Base-by-base conservation (phyloP, 441 rosid species). In the Bruguiera hainesii region DNA sequence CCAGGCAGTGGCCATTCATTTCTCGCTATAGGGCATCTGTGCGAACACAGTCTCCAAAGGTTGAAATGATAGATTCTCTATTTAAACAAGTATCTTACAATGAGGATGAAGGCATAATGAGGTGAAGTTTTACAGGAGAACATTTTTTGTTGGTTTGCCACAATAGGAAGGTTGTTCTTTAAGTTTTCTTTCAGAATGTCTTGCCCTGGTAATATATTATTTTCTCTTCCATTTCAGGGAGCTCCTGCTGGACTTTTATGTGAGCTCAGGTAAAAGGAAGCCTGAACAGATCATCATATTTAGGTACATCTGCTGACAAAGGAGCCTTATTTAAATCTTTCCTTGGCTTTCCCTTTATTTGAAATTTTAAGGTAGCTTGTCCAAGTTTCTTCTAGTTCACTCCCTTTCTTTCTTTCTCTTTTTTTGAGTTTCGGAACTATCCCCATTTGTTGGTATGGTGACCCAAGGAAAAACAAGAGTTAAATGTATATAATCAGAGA, bases 1-100 rank as follows among this genome's bases (percentile, higher is more conserved):
- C 96, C 1, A 83, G 96, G 71, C 80, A 85, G 42, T 91, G 97
- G 97, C 96, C 97, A 8, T 67, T 86, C 63, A 81, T 91, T 64
- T 91, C 96, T 55, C 83, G 87, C 6, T 91, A 91, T 42, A 79
- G 94, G 61, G 95, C 98, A 71, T 79, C 89, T 59, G 98, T 91
- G 52, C 88, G 95, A 1, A 85, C 90, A 3, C 96, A 86, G 72
- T 81, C 95, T 49, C 87, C 95, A 0, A 89, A 85, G 76, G 89
- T 87, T 60, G 96, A 89, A 78, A 89, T 91, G 96, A 85, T 91
- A 0, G 96, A 88, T 74, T 79, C 84, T 20, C 72, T 91, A 2
- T 73, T 81, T 71, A 84, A 88, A 82, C 75, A 63, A 64, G 84
- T 83, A 5, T 85, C 91, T 20, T 85, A 73, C 25, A 69, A 52